A percentile compares a stretch with the other conserved stretches of the same genome.
Conservation (phyloP, 345 rosid genomes). For the Turnera subulata region DNA sequence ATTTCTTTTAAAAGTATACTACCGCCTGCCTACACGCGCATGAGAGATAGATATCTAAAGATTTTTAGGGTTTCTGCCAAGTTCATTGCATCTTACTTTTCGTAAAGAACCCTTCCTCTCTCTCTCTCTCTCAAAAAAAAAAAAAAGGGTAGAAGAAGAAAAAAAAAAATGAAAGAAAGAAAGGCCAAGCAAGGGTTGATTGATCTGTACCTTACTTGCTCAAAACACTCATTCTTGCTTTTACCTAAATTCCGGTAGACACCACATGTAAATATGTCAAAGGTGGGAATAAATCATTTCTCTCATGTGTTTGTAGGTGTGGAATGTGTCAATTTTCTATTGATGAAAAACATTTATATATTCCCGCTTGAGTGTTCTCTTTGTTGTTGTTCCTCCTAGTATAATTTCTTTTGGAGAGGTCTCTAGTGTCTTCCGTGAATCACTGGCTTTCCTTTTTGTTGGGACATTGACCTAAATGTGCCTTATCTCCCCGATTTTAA, state of each 20-base stretch:
- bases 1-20: background rate
- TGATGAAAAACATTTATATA: conserved; percentile 1
- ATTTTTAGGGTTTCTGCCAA: conserved; percentile 33
- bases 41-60: background rate
- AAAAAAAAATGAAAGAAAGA: no score
- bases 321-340: background rate
- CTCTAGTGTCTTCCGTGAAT: conserved; percentile 17
- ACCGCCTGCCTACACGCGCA: conserved; percentile 20
- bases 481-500: conserved; percentile 6
- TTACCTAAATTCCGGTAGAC: background rate
- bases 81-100: conserved; percentile 59
- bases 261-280: conserved; percentile 8
- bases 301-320: conserved; percentile 9
- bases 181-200: background rate
- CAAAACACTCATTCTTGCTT: background rate
- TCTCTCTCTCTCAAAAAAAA: conserved; percentile 16
- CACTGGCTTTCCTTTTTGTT: conserved; percentile 14
- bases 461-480: conserved; percentile 8
- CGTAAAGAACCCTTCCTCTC: conserved; percentile 47
- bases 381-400: no score
- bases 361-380: no score
- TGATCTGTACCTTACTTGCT: background rate
- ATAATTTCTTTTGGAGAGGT: no score
- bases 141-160: background rate
- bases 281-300: conserved; percentile 10